phyloP scores from a whole-genome alignment of 2,329 filamentous ascomycete genomes.

The Sporothrix curviconia region DNA sequence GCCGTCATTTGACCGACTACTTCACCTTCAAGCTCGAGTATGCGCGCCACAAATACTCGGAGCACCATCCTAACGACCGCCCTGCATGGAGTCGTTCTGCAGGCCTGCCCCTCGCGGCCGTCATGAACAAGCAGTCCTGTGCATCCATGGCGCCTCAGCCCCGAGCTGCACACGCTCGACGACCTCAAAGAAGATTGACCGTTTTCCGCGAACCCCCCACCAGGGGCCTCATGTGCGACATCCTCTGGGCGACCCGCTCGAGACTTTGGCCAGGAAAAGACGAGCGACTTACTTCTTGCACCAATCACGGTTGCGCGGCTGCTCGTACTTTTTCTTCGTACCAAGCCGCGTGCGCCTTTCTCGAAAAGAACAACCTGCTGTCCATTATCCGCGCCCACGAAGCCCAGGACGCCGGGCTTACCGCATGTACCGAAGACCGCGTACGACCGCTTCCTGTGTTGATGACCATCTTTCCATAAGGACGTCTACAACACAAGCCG shows the following conservation, averaged over 20 bases:
- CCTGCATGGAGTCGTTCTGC: constrained; percentile 98
- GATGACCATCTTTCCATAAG: too few species aligned
- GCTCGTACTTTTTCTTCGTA: constrained; percentile 99
- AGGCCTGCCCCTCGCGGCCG: constrained; percentile 81
- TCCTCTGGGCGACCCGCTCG: constrained; percentile 95
- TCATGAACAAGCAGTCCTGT: constrained; percentile 99
- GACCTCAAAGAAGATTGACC: constrained; percentile 93
- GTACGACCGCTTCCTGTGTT: too few species aligned
- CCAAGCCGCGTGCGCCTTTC: constrained; percentile 89
- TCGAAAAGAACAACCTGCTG: constrained; percentile 97
- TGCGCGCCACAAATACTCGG: constrained; percentile 99
- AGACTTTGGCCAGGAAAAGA: constrained; percentile 99
- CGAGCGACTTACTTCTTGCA: constrained; percentile 95
- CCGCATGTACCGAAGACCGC: constrained; percentile 97
- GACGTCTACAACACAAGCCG: too few species aligned
- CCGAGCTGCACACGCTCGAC: constrained; percentile 91
- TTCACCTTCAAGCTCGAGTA: constrained; percentile 99
- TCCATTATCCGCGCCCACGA: constrained; percentile 97
- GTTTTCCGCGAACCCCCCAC: constrained; percentile 96
- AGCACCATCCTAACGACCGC: constrained; percentile 91
- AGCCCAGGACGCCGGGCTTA: constrained; percentile 97
- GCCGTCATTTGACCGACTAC: constrained; percentile 97
- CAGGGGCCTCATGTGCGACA: constrained; percentile 97
- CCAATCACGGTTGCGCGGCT: constrained; percentile 96
- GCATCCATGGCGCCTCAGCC: constrained; percentile 93